phyloP scores from a whole-genome alignment of 768 basidiomycete genomes.

The Pulveroboletus sp. region DNA sequence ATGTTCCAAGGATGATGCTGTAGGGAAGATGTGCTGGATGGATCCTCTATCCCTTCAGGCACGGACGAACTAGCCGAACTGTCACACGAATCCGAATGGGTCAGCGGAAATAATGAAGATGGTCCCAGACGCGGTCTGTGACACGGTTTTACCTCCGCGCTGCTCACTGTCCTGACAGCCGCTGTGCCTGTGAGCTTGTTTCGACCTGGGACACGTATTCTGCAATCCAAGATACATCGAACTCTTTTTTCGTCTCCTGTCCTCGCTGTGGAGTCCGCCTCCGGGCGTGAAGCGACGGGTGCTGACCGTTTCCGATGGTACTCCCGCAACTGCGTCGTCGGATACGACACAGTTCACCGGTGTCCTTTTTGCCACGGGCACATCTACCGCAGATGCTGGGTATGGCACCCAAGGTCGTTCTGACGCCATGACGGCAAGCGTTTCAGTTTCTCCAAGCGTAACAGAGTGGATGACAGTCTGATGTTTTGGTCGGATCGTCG shows the following conservation, averaged over 20 bases:
- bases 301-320: not conserved
- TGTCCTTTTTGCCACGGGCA: conserved; percentile 2
- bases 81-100: conserved; percentile 2
- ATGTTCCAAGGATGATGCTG: conserved; percentile 10
- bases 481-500: not conserved
- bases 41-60: conserved; percentile 3
- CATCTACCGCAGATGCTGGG: not conserved
- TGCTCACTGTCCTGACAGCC: not conserved
- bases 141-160: not conserved
- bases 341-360: not conserved
- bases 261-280: conserved; percentile 8
- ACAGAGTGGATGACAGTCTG: not conserved
- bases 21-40: conserved; percentile 14
- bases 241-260: conserved; percentile 8
- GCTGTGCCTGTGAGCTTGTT: not conserved
- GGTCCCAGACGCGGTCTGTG: not conserved
- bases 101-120: not conserved
- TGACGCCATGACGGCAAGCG: not conserved
- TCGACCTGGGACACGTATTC: conserved; percentile 12
- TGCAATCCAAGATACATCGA: not conserved
- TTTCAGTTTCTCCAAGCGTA: not conserved
- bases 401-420: not conserved
- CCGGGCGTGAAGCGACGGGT: not conserved
- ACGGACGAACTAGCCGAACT: conserved; percentile 6
- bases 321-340: not conserved